phyloP scores from a whole-genome alignment of 805 yeast genomes.

The Zygosaccharomyces kombuchaensis region DNA sequence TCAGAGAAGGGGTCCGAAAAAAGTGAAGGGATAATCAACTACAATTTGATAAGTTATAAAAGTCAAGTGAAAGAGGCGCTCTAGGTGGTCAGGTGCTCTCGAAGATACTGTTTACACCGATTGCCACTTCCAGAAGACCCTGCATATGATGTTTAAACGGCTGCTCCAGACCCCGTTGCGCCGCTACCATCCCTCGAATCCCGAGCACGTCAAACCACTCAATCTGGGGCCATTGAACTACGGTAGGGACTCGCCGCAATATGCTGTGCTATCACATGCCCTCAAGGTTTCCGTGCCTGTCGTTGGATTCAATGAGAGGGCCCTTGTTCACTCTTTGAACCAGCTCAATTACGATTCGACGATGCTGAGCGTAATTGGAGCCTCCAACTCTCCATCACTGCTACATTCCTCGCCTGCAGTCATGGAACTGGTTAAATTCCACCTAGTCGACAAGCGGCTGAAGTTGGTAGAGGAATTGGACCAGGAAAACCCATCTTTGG shows the following conservation, averaged over 20 bases:
- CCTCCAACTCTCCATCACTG: conserved; percentile 32
- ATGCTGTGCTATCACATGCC: conserved; percentile 25
- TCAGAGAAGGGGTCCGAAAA: no score
- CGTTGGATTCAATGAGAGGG: conserved; percentile 32
- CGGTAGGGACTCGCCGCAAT: conserved; percentile 27
- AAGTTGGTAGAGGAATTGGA: conserved; percentile 38
- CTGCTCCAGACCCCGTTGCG: conserved; percentile 9
- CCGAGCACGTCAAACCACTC: conserved; percentile 22
- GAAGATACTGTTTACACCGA: no score
- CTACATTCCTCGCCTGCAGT: conserved; percentile 34
- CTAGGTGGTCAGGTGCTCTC: no score
- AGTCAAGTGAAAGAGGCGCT: no score
- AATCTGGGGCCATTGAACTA: conserved; percentile 26
- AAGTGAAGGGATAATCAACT: no score
- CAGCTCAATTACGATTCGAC: conserved; percentile 27
- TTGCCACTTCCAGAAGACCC: not conserved
- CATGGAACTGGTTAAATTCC: conserved; percentile 51
- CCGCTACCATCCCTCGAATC: conserved; percentile 25
- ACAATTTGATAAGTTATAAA: no score
- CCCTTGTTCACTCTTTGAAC: conserved; percentile 28
- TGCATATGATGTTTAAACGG: not conserved
- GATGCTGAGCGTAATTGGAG: conserved; percentile 29
- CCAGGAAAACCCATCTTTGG: conserved; percentile 34
- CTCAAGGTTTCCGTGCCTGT: conserved; percentile 29
- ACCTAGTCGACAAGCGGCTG: conserved; percentile 47